Evolutionary conservation across 192 early-diverging fungal genomes (phyloP).

Genomic region (Coemansia sp.): DNA sequence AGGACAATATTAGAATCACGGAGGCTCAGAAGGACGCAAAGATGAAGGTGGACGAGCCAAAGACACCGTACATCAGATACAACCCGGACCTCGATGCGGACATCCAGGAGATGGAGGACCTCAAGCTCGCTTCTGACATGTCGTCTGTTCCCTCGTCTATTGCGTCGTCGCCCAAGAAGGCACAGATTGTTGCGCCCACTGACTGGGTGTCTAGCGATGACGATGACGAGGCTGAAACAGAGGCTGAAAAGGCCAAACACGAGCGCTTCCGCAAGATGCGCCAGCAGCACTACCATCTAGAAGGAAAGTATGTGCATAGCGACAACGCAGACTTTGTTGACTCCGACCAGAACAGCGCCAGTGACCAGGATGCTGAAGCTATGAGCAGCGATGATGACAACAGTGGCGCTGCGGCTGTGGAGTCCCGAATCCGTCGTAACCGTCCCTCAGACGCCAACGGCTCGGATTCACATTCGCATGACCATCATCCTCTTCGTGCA

Average conservation of each 20-base stretch:
- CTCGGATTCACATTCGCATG: background rate
- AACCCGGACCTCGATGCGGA: conserved; percentile 76
- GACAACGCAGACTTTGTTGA: conserved; percentile 56
- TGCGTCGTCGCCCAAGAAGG: conserved; percentile 58
- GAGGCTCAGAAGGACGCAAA: conserved; percentile 87
- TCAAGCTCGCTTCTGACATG: conserved; percentile 34
- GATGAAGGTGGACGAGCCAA: conserved; percentile 97
- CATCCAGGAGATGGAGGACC: conserved; percentile 45
- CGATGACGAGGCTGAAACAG: conserved; percentile 32
- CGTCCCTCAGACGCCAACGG: background rate
- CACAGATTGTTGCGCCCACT: conserved; percentile 39
- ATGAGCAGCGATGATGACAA: conserved; percentile 47
- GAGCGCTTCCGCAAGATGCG: conserved; percentile 75
- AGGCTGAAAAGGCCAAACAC: conserved; percentile 59
- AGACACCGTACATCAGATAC: conserved; percentile 93
- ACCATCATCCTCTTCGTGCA: background rate
- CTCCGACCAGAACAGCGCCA: conserved; percentile 31
- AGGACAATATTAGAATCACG: conserved; percentile 86
- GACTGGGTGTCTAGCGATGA: conserved; percentile 51
- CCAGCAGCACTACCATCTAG: conserved; percentile 79
- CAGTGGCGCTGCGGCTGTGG: conserved; percentile 17
- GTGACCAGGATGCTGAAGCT: conserved; percentile 22
- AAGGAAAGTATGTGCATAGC: conserved; percentile 51
- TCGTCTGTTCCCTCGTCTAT: conserved; percentile 50
- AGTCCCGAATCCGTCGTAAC: background rate